Conservation (phyloP, 1,139 yeast species). For the Blastobotrys aristatus region DNA sequence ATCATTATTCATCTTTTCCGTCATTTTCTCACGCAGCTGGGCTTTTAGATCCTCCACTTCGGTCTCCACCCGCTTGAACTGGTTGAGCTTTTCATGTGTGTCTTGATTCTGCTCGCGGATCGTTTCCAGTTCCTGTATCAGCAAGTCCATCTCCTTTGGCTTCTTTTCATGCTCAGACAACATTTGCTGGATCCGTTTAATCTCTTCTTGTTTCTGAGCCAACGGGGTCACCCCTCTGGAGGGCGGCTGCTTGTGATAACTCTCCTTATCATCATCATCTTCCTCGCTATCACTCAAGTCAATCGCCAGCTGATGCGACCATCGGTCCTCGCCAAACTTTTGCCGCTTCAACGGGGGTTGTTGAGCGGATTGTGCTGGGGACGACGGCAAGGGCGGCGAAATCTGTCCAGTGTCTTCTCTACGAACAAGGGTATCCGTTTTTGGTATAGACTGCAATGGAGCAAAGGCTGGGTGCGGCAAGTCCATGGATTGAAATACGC, state of each 20-base stretch:
- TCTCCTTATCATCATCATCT: constrained; percentile 10
- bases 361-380: background rate
- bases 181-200: constrained; percentile 14
- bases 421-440: background rate
- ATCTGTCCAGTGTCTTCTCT: background rate
- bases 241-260: background rate
- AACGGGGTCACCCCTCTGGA: constrained; percentile 3
- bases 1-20: constrained; percentile 7
- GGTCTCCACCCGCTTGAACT: constrained; percentile 12
- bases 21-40: constrained; percentile 13
- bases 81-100: constrained; percentile 13
- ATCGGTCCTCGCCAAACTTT: constrained; percentile 36
- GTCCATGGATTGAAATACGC: constrained; percentile 21
- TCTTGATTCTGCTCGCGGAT: background rate
- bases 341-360: constrained; percentile 6
- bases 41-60: constrained; percentile 18
- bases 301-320: constrained; percentile 24
- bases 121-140: background rate
- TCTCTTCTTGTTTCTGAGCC: constrained; percentile 14
- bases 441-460: background rate
- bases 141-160: background rate
- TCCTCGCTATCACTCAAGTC: constrained; percentile 25
- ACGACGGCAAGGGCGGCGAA: background rate
- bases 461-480: constrained; percentile 13
- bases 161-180: constrained; percentile 7